A percentile compares a stretch with the other conserved stretches of the same genome.
phyloP scores from a whole-genome alignment of 805 yeast genomes.

The Pichia paraexigua region DNA sequence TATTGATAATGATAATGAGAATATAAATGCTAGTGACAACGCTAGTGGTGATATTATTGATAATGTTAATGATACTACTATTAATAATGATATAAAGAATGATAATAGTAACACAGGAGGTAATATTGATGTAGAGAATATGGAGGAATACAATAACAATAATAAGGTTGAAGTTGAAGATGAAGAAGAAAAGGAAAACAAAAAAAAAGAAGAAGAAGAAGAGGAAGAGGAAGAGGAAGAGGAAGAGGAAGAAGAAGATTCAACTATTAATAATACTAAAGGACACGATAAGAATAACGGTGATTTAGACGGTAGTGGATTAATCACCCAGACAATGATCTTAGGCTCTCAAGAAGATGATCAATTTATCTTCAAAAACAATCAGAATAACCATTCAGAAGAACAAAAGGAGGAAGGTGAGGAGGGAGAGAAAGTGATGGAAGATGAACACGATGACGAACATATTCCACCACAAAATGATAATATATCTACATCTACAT shows the following conservation, averaged over 20 bases:
- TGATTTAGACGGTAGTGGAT: slow-evolving; percentile 9
- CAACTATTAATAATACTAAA: background rate
- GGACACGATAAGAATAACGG: background rate
- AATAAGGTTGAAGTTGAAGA: background rate
- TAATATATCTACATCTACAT: slow-evolving; percentile 1
- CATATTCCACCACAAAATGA: background rate
- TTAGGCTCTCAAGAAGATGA: slow-evolving; percentile 1
- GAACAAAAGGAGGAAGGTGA: background rate
- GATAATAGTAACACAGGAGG: background rate
- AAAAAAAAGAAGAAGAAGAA: too few species aligned
- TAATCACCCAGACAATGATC: slow-evolving; percentile 10
- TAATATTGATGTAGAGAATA: background rate
- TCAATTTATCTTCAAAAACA: background rate
- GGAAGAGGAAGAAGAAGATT: too few species aligned
- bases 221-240: background rate
- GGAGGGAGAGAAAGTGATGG: background rate
- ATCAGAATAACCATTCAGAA: background rate
- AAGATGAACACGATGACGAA: background rate
- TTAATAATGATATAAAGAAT: too few species aligned
- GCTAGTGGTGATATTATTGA: background rate
- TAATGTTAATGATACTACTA: background rate
- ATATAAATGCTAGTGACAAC: background rate
- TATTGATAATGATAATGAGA: background rate
- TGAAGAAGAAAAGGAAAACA: background rate
- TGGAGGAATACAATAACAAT: background rate